Evolutionary conservation across 75 land plant genomes (phyloP), one percentile per base, ranked within the genome.

Genomic region (Pinus tabuliformis): DNA sequence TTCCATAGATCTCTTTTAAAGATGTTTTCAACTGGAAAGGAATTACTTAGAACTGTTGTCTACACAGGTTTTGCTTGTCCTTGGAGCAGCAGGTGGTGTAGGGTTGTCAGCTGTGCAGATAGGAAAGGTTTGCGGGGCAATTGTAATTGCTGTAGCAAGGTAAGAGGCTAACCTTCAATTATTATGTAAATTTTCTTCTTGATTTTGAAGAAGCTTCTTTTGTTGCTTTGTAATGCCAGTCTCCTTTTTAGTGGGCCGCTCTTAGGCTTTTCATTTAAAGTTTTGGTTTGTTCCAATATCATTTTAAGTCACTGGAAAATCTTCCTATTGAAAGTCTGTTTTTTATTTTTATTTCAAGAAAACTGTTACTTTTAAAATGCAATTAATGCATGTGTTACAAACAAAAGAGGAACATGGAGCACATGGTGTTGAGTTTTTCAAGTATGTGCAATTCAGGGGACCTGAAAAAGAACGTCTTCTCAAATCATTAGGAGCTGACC

Each of bases 21-120:
- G 6, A 30, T 5, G 33, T 1, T 64, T 64, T 68, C 12, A 21
- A 42, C 49, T 39, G 21, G 33, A 42, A 36, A 68, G 20, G 3
- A 7, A 6, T 22, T 42, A n/a, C 49, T 68, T 5, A 68, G n/a
- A 11, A 58, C 16, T 73, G 36, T 73, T 73, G 26, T 37, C 28
- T 56, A 26, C 33, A 60, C 82, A 97, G 99, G 99, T 97, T 7
- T 77, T 97, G 78, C 88, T 97, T 57, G 95, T 97, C 75, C 91
- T 97, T 70, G 99, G 99, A 74, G 99, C 99, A 15, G 98, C 95
- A 66, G 99, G 99, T 58, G 99, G 99, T 45, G 99, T 97, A 72
- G 99, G 99, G 9, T 73, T 93, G 58, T 89, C 99, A 52, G 99
- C 99, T 76, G 95, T 97, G 54, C 99, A 97, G 73, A 94, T 97